These are phyloP conservation scores for Yamadazyma jaroonii DNA, from an alignment of 1,139 yeast species.

Conservation along the genomic window DNA sequence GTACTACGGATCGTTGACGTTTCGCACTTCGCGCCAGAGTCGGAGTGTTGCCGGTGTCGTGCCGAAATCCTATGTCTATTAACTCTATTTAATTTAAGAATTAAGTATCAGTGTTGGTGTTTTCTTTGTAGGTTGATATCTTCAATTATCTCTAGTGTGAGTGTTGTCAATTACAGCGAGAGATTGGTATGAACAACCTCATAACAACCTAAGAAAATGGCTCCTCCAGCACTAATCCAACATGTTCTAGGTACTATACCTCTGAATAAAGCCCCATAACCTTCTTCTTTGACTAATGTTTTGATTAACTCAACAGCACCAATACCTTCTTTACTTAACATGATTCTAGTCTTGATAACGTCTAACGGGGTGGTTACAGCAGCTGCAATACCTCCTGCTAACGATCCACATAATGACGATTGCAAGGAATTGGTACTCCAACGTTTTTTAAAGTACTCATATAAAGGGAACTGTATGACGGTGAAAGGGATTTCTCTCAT, in stretches of 20 bases:
- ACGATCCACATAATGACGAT: constrained; percentile 75
- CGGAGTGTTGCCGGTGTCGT: too few species aligned
- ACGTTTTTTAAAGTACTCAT: constrained; percentile 70
- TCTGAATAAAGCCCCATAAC: constrained; percentile 61
- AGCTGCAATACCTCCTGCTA: constrained; percentile 95
- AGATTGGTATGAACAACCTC: constrained; percentile 55
- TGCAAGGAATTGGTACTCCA: constrained; percentile 40
- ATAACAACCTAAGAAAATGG: constrained; percentile 91
- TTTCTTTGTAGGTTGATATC: not conserved
- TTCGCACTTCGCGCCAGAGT: too few species aligned
- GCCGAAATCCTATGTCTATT: too few species aligned
- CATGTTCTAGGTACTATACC: constrained; percentile 94
- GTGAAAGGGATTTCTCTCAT: constrained; percentile 96
- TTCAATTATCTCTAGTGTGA: not conserved
- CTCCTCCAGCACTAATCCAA: constrained; percentile 99
- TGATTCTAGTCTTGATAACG: constrained; percentile 85
- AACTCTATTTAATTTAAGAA: too few species aligned
- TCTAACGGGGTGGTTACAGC: constrained; percentile 93
- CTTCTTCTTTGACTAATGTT: constrained; percentile 60
- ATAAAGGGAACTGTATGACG: constrained; percentile 88
- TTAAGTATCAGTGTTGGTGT: too few species aligned
- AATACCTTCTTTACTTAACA: constrained; percentile 62
- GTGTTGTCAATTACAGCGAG: not conserved
- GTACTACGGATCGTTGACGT: too few species aligned
- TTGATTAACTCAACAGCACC: constrained; percentile 45